These are phyloP conservation scores for Arctium minus DNA, from an alignment of 129 eudicot species.

Conservation along the genomic window DNA sequence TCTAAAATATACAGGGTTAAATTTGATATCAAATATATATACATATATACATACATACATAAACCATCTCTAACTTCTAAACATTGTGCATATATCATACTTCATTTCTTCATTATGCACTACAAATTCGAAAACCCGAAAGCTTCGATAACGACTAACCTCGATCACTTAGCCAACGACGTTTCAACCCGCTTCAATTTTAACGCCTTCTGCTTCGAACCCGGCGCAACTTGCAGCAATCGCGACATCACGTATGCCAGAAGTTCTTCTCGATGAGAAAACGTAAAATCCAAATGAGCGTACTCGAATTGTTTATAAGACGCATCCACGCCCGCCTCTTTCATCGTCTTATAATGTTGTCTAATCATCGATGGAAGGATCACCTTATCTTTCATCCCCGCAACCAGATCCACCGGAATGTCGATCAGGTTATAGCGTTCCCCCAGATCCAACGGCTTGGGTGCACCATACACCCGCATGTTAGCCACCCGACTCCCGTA, in stretches of 20 bases:
- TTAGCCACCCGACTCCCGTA: slow-evolving; percentile 71
- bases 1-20: slow-evolving; percentile 9
- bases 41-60: neutral
- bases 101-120: neutral
- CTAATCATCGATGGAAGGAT: slow-evolving; percentile 85
- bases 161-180: slow-evolving; percentile 3
- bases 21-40: neutral
- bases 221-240: slow-evolving; percentile 45
- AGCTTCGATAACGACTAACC: neutral
- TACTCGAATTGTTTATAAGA: slow-evolving; percentile 85
- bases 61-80: slow-evolving; percentile 16
- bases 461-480: slow-evolving; percentile 53
- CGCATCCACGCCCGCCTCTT: slow-evolving; percentile 60
- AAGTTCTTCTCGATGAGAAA: slow-evolving; percentile 90
- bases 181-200: slow-evolving; percentile 38
- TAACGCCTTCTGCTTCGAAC: slow-evolving; percentile 28
- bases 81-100: slow-evolving; percentile 8
- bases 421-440: slow-evolving; percentile 64
- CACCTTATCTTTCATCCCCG: slow-evolving; percentile 83
- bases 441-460: slow-evolving; percentile 86
- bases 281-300: slow-evolving; percentile 90
- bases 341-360: slow-evolving; percentile 66
- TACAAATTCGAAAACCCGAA: neutral
- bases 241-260: slow-evolving; percentile 88
- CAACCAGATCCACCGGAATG: slow-evolving; percentile 89